Evolutionary conservation across 805 yeast species (phyloP).

Genomic region (Lipomyces orientalis): DNA sequence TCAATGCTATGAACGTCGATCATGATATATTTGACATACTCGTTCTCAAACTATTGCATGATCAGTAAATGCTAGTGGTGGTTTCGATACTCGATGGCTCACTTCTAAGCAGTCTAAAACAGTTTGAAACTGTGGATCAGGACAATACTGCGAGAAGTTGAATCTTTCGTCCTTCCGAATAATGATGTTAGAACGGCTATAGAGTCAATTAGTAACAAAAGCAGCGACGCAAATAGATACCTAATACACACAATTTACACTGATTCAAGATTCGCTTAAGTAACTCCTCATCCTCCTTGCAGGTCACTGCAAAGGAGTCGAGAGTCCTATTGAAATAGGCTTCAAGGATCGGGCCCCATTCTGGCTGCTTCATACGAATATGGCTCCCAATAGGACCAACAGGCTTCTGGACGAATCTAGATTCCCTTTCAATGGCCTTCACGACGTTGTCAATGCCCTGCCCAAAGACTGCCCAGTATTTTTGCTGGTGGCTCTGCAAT

Average conservation of each 20-base stretch:
- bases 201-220: constrained; percentile 29
- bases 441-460: constrained; percentile 51
- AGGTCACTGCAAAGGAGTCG: constrained; percentile 70
- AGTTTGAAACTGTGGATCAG: constrained; percentile 52
- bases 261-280: constrained; percentile 29
- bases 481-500: constrained; percentile 37
- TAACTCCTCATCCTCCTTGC: constrained; percentile 59
- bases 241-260: constrained; percentile 47
- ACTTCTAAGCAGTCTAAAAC: constrained; percentile 63
- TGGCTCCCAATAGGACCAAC: constrained; percentile 80
- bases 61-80: background rate
- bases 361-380: constrained; percentile 60
- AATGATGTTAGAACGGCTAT: constrained; percentile 50
- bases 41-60: constrained; percentile 51
- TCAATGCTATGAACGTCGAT: constrained; percentile 68
- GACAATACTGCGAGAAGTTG: constrained; percentile 55
- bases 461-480: constrained; percentile 58
- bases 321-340: constrained; percentile 56
- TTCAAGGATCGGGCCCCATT: constrained; percentile 70
- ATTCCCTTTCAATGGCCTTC: constrained; percentile 48
- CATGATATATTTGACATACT: constrained; percentile 61
- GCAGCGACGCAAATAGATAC: background rate
- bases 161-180: constrained; percentile 64
- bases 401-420: constrained; percentile 57
- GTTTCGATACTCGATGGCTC: background rate